Evolutionary conservation across 495 filamentous ascomycete species (phyloP).

Genomic region (Lophiostoma macrostomum): DNA sequence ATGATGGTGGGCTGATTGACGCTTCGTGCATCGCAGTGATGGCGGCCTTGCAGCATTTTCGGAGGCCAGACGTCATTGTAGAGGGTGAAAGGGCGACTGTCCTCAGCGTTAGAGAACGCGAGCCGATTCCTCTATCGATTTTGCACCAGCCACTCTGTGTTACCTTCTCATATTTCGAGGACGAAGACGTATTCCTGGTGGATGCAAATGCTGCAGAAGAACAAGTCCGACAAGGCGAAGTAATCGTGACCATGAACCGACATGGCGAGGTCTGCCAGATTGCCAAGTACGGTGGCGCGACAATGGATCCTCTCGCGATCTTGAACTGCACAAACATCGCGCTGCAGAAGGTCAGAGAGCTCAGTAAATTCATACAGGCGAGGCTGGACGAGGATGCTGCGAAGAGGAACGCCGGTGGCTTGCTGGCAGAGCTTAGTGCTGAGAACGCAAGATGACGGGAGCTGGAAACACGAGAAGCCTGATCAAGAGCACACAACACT

Average conservation of each 20-base stretch:
- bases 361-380: slow-evolving; percentile 66
- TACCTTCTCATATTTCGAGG: slow-evolving; percentile 76
- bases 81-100: slow-evolving; percentile 78
- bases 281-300: slow-evolving; percentile 77
- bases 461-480: no score
- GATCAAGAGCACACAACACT: no score
- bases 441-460: slow-evolving; percentile 60
- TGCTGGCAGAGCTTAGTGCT: slow-evolving; percentile 75
- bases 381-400: slow-evolving; percentile 73
- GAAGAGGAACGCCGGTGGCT: slow-evolving; percentile 68
- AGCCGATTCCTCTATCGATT: slow-evolving; percentile 83
- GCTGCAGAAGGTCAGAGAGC: slow-evolving; percentile 71
- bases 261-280: slow-evolving; percentile 90
- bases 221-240: slow-evolving; percentile 76
- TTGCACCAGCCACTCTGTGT: slow-evolving; percentile 87
- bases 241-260: slow-evolving; percentile 81
- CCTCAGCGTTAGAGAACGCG: slow-evolving; percentile 76
- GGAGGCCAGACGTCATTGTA: slow-evolving; percentile 80
- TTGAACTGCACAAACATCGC: slow-evolving; percentile 68
- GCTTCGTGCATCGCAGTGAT: slow-evolving; percentile 81
- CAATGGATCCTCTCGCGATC: slow-evolving; percentile 72
- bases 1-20: slow-evolving; percentile 85
- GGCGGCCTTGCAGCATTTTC: slow-evolving; percentile 82
- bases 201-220: slow-evolving; percentile 84
- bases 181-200: slow-evolving; percentile 58